Percentiles rank a stretch among this genome's conserved stretches.
phyloP scores from a whole-genome alignment of 129 eudicot species.

The Heracleum sosnowskyi region DNA sequence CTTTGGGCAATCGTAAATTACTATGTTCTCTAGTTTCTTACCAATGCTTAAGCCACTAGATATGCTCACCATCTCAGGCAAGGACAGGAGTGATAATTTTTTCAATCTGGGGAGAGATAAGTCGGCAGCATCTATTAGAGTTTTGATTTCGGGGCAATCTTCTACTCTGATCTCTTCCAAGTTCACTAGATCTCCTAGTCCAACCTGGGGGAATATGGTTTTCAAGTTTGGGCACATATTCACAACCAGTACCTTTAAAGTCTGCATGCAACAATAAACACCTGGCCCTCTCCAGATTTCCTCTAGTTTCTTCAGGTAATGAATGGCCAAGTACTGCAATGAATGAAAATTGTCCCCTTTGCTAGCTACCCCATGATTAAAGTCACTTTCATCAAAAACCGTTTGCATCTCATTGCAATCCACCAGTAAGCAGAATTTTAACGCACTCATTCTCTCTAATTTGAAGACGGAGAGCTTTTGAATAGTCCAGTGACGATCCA shows the following conservation, averaged over 20 bases:
- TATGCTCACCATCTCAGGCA: constrained; percentile 28
- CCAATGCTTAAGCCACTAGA: constrained; percentile 17
- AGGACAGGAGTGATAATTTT: constrained; percentile 26
- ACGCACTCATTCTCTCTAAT: constrained; percentile 11
- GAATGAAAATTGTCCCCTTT: constrained; percentile 9
- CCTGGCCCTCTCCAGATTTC: constrained; percentile 27
- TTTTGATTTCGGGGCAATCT: constrained; percentile 19
- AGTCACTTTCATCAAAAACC: constrained; percentile 17
- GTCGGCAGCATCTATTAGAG: constrained; percentile 13
- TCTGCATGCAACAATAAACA: constrained; percentile 11
- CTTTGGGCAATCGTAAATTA: constrained; percentile 27
- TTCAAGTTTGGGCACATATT: constrained; percentile 32
- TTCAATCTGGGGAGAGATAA: constrained; percentile 17
- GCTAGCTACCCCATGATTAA: neutral
- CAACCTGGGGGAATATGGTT: neutral
- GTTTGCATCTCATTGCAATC: constrained; percentile 43
- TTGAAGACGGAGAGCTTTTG: constrained; percentile 20
- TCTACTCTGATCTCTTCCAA: constrained; percentile 24
- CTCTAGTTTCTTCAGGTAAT: constrained; percentile 31
- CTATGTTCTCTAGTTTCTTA: constrained; percentile 15
- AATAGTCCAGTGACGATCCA: constrained; percentile 30
- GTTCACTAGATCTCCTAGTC: constrained; percentile 5
- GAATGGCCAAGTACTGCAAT: constrained; percentile 24
- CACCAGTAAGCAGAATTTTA: constrained; percentile 30
- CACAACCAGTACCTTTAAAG: constrained; percentile 24